These are phyloP conservation scores for Fusarium scirpi DNA, from an alignment of 2,329 filamentous ascomycete genomes.

Conservation along the genomic window DNA sequence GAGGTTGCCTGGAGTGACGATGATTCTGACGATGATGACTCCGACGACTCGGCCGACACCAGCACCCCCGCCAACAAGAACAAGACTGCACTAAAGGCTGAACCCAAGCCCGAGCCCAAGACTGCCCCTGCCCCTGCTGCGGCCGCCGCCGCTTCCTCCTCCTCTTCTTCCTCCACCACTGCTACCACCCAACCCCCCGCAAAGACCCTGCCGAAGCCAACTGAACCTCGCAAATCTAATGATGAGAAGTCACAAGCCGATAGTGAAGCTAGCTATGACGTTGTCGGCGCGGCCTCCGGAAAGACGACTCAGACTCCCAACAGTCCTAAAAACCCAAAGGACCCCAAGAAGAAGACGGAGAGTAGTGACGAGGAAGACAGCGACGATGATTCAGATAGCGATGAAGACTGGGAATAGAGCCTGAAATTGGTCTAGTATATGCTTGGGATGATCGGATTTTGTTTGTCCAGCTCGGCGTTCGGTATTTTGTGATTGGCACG, in stretches of 20 bases:
- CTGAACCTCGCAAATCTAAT: constrained; percentile 78
- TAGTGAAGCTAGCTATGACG: constrained; percentile 95
- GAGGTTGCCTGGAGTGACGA: constrained; percentile 81
- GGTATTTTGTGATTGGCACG: constrained; percentile 45
- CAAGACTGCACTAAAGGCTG: constrained; percentile 51
- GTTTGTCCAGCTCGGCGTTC: constrained; percentile 50
- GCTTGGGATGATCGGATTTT: constrained; percentile 32
- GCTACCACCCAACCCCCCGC: constrained; percentile 70
- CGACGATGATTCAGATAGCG: constrained; percentile 49
- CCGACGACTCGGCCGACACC: constrained; percentile 46
- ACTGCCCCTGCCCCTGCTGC: constrained; percentile 39
- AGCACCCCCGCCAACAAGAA: constrained; percentile 19
- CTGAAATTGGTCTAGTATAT: constrained; percentile 23
- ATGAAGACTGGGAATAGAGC: constrained; percentile 81
- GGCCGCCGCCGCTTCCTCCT: constrained; percentile 66
- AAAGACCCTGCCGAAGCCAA: constrained; percentile 66
- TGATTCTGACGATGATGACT: constrained; percentile 53
- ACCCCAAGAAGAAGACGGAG: constrained; percentile 24
- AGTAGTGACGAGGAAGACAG: constrained; percentile 25
- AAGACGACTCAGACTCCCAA: constrained; percentile 81
- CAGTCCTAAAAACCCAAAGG: constrained; percentile 73
- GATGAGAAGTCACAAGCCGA: constrained; percentile 92
- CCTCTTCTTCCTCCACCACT: constrained; percentile 57
- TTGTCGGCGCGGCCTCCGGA: constrained; percentile 83
- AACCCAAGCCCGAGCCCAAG: constrained; percentile 46